These are phyloP conservation scores for Entomortierella chlamydospora DNA, from an alignment of 192 early-diverging fungal species.

Conservation along the genomic window DNA sequence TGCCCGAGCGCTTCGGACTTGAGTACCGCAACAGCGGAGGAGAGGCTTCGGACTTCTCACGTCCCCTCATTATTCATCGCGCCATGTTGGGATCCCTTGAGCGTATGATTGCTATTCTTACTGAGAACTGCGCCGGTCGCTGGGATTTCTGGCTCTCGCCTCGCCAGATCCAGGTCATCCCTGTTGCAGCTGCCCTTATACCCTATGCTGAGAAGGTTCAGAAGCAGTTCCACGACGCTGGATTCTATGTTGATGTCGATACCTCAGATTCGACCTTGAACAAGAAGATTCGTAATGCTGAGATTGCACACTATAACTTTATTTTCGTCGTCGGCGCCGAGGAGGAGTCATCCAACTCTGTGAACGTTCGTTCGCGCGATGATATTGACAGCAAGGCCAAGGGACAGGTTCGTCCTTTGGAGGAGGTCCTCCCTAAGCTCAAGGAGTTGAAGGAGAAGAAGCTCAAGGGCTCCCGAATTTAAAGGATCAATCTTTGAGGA, in stretches of 20 bases:
- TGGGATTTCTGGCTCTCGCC: constrained; percentile 98
- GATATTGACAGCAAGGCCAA: constrained; percentile 84
- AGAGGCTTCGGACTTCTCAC: constrained; percentile 63
- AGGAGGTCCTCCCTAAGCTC: constrained; percentile 78
- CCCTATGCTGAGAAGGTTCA: constrained; percentile 86
- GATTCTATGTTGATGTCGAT: constrained; percentile 90
- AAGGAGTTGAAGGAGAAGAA: constrained; percentile 73
- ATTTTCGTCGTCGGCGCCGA: constrained; percentile 94
- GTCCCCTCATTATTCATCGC: constrained; percentile 99
- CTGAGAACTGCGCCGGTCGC: constrained; percentile 95
- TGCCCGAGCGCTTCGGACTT: constrained; percentile 94
- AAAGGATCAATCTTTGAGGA: constrained; percentile 17
- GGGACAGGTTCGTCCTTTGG: constrained; percentile 82
- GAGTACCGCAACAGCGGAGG: constrained; percentile 83
- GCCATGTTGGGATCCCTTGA: constrained; percentile 97
- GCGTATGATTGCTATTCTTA: constrained; percentile 95
- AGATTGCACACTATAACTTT: constrained; percentile 96
- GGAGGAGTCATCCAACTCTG: constrained; percentile 79
- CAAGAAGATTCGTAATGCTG: constrained; percentile 98
- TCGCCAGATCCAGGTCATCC: constrained; percentile 91
- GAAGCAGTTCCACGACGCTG: constrained; percentile 74
- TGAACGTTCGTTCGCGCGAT: constrained; percentile 93
- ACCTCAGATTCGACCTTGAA: constrained; percentile 87
- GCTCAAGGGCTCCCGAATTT: constrained; percentile 68
- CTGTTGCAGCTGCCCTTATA: constrained; percentile 81